Conservation (phyloP, 805 yeast species). For the Metschnikowia matae region DNA sequence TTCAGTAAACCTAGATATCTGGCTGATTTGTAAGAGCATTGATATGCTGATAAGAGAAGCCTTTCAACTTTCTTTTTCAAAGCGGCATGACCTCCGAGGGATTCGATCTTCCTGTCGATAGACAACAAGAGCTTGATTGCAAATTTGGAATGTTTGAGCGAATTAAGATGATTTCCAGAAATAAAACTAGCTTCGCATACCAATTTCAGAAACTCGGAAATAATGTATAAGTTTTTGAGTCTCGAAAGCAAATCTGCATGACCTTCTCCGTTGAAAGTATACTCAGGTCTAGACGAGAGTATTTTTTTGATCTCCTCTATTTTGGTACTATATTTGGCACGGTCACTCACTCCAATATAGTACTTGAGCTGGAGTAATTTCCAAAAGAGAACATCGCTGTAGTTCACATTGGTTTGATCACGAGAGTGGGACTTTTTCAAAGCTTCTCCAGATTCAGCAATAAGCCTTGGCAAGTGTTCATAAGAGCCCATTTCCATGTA, state of each 20-base stretch:
- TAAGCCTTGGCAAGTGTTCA: constrained; percentile 13
- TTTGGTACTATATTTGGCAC: constrained; percentile 19
- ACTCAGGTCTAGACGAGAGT: constrained; percentile 27
- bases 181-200: constrained; percentile 22
- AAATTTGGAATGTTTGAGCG: constrained; percentile 41
- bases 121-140: constrained; percentile 53
- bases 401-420: constrained; percentile 1
- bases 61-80: constrained; percentile 36
- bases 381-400: constrained; percentile 20
- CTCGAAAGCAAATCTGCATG: constrained; percentile 17
- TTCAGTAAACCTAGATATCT: constrained; percentile 52
- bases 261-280: constrained; percentile 18
- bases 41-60: constrained; percentile 36
- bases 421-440: constrained; percentile 3
- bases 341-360: constrained; percentile 18
- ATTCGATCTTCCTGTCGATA: constrained; percentile 40
- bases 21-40: constrained; percentile 34
- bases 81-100: constrained; percentile 17
- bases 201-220: constrained; percentile 35
- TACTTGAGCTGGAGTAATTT: constrained; percentile 31
- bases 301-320: constrained; percentile 21
- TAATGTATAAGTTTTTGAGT: constrained; percentile 24
- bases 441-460: constrained; percentile 14
- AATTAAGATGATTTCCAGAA: constrained; percentile 20
- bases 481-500: constrained; percentile 3